Conservation (phyloP, 2,329 filamentous ascomycete genomes). For the Fusarium nisikadoi region DNA sequence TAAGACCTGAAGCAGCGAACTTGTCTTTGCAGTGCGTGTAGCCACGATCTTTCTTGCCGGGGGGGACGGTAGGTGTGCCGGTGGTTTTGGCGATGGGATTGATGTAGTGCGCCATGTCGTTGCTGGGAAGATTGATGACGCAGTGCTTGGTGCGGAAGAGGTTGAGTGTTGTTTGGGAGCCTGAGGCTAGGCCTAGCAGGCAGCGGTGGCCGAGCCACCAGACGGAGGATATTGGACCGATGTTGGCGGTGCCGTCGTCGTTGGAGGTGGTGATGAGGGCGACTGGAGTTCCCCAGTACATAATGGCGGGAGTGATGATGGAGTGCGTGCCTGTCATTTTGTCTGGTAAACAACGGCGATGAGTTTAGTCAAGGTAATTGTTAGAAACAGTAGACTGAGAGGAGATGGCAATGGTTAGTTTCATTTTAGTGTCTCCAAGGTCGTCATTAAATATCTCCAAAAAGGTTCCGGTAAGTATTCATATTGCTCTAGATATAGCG, state of each 20-base stretch:
- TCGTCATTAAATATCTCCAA: background rate
- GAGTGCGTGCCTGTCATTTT: background rate
- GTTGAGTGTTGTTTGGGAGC: background rate
- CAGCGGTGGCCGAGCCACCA: background rate
- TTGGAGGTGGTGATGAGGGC: background rate
- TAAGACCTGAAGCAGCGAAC: background rate
- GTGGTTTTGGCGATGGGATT: background rate
- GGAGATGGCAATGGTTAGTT: too few species aligned
- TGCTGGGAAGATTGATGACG: background rate
- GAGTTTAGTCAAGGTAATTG: background rate
- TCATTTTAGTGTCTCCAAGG: background rate
- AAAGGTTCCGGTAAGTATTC: accelerated
- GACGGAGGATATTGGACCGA: background rate
- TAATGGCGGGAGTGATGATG: background rate
- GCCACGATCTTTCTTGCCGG: background rate
- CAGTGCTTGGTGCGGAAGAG: background rate
- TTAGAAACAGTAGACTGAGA: accelerated
- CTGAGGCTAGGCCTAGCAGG: background rate
- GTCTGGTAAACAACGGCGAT: background rate
- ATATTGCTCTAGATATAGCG: background rate
- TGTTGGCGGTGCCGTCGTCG: background rate
- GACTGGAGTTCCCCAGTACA: background rate
- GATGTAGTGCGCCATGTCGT: background rate
- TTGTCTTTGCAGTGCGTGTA: background rate
- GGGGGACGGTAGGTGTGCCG: background rate